Conservation (phyloP, 1,139 yeast species). For the Debaryomyces sp. region DNA sequence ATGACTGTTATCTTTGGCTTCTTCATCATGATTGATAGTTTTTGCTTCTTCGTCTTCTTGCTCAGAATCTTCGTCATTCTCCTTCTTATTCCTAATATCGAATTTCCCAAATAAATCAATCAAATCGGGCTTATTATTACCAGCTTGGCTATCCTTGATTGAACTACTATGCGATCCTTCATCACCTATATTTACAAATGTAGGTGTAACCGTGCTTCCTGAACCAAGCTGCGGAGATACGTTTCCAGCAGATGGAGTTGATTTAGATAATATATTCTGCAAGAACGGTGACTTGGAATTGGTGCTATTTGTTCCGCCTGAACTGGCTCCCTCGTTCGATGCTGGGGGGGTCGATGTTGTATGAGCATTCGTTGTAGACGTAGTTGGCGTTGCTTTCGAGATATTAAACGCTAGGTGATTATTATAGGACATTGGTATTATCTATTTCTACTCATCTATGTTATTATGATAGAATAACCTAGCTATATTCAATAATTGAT, state of each 20-base stretch:
- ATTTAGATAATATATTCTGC: slow-evolving; percentile 21
- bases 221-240: slow-evolving; percentile 12
- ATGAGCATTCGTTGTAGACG: slow-evolving; percentile 44
- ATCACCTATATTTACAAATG: slow-evolving; percentile 26
- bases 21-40: slow-evolving; percentile 6
- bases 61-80: slow-evolving; percentile 9
- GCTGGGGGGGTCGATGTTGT: slow-evolving; percentile 26
- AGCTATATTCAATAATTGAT: background rate
- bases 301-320: slow-evolving; percentile 19
- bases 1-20: background rate
- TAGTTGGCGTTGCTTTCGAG: slow-evolving; percentile 47
- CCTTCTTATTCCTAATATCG: slow-evolving; percentile 26
- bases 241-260: slow-evolving; percentile 13
- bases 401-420: slow-evolving; percentile 41
- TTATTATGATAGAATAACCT: background rate
- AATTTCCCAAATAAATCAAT: slow-evolving; percentile 45
- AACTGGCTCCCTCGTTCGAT: slow-evolving; percentile 15
- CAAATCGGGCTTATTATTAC: slow-evolving; percentile 28
- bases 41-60: slow-evolving; percentile 14
- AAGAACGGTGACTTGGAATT: slow-evolving; percentile 22
- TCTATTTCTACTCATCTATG: background rate
- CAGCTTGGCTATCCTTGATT: background rate
- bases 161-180: slow-evolving; percentile 9
- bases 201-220: slow-evolving; percentile 24
- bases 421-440: slow-evolving; percentile 31